A percentile compares a stretch with the other conserved stretches of the same genome.
phyloP scores from a whole-genome alignment of 257 asterid species.

The Forsythia viridissima region DNA sequence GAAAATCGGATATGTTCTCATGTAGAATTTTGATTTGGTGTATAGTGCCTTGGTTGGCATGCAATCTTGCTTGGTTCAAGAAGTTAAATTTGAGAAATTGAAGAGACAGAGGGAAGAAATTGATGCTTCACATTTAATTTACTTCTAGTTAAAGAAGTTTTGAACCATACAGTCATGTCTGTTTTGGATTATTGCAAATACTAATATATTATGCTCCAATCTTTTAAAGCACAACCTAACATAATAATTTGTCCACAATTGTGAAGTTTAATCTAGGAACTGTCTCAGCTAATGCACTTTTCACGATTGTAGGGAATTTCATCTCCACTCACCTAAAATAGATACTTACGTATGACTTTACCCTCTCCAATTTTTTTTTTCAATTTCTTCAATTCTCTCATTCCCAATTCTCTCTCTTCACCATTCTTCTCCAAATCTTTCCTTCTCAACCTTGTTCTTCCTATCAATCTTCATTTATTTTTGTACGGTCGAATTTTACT shows the following conservation, averaged over 20 bases:
- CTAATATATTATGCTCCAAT: neutral
- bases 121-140: neutral
- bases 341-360: too few relatives aligned
- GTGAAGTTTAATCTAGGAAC: neutral
- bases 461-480: too few relatives aligned
- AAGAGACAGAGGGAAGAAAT: neutral
- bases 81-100: neutral
- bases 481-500: too few relatives aligned
- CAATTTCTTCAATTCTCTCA: too few relatives aligned
- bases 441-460: too few relatives aligned
- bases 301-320: too few relatives aligned
- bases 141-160: neutral
- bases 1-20: neutral
- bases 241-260: neutral
- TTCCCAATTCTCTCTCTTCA: too few relatives aligned
- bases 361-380: too few relatives aligned
- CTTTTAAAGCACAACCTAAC: neutral
- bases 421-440: too few relatives aligned
- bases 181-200: neutral
- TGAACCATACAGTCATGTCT: neutral
- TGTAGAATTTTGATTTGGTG: neutral
- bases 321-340: too few relatives aligned
- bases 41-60: neutral
- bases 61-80: neutral
- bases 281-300: neutral